phyloP scores from a whole-genome alignment of 1,284 basidiomycete species.

The Cryptococcus neoformans region DNA sequence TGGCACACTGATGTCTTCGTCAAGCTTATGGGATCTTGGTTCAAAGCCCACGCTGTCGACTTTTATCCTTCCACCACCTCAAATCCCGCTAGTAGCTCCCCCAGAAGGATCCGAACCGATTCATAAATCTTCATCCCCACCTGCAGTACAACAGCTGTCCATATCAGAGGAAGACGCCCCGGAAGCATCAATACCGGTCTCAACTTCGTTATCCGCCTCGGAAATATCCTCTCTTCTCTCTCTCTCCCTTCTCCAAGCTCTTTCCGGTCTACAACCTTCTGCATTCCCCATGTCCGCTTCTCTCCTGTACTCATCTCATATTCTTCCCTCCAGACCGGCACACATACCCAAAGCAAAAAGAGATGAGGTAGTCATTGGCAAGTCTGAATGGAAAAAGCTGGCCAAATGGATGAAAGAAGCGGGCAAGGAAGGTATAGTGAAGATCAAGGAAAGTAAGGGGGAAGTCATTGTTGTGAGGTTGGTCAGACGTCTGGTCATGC shows the following conservation, averaged over 20 bases:
- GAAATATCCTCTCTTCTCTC: conserved; percentile 58
- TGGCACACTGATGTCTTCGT: not conserved
- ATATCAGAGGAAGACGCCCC: conserved; percentile 52
- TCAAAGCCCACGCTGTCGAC: conserved; percentile 25
- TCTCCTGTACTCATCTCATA: conserved; percentile 68
- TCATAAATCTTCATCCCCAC: not conserved
- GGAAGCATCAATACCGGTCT: not conserved
- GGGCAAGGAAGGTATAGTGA: conserved; percentile 68
- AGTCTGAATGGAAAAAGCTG: conserved; percentile 67
- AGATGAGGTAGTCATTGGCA: conserved; percentile 53
- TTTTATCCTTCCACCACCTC: conserved; percentile 31
- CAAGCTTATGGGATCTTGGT: conserved; percentile 45
- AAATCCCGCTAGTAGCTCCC: conserved; percentile 18
- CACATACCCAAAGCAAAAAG: conserved; percentile 62
- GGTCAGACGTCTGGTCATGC: conserved; percentile 1
- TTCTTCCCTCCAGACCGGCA: conserved; percentile 71
- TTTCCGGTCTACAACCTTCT: conserved; percentile 55
- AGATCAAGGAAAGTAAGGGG: conserved; percentile 67
- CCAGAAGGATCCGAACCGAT: conserved; percentile 12
- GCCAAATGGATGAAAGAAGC: conserved; percentile 69
- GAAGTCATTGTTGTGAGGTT: conserved; percentile 47
- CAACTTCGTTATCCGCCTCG: conserved; percentile 51
- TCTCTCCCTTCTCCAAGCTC: conserved; percentile 61
- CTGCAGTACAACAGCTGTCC: conserved; percentile 59
- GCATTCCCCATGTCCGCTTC: conserved; percentile 73